Percentiles rank a stretch among this genome's conserved stretches.
These are phyloP conservation scores for Aegilops tauschii DNA, from an alignment of 176 grass and related monocot species.

Conservation along the genomic window DNA sequence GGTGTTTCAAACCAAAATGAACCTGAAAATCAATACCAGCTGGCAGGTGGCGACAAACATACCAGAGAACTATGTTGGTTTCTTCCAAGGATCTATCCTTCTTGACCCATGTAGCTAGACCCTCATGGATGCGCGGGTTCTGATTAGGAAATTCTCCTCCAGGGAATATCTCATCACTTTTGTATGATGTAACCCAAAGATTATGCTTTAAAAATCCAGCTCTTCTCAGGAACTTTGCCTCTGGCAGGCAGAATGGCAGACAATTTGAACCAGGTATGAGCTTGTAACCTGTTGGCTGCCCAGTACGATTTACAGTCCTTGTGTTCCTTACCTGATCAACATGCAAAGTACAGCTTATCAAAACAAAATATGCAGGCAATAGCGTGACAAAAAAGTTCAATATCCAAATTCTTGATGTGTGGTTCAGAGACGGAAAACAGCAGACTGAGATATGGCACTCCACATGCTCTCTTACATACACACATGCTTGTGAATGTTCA, in stretches of 20 bases:
- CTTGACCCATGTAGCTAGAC: constrained; percentile 93
- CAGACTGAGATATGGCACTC: not conserved
- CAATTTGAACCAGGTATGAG: constrained; percentile 94
- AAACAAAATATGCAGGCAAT: constrained; percentile 10
- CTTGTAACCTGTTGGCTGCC: constrained; percentile 95
- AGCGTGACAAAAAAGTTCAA: not conserved
- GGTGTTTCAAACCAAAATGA: not conserved
- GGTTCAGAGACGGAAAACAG: not conserved
- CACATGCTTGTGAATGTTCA: not conserved
- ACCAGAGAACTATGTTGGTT: constrained; percentile 98
- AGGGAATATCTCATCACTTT: constrained; percentile 82
- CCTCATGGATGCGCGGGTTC: constrained; percentile 93
- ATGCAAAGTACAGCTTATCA: constrained; percentile 26
- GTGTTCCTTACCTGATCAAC: constrained; percentile 79
- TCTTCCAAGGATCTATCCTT: constrained; percentile 94
- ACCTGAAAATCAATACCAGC: not conserved
- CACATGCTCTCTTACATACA: not conserved
- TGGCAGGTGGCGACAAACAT: not conserved
- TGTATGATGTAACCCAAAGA: constrained; percentile 95
- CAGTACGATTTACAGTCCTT: constrained; percentile 83
- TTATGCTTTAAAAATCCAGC: constrained; percentile 98
- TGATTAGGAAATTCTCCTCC: constrained; percentile 98
- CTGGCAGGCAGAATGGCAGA: constrained; percentile 60
- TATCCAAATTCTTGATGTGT: not conserved
- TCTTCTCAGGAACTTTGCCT: constrained; percentile 90